phyloP scores from a whole-genome alignment of 83 land plant species.

The Diphasiastrum complanatum region DNA sequence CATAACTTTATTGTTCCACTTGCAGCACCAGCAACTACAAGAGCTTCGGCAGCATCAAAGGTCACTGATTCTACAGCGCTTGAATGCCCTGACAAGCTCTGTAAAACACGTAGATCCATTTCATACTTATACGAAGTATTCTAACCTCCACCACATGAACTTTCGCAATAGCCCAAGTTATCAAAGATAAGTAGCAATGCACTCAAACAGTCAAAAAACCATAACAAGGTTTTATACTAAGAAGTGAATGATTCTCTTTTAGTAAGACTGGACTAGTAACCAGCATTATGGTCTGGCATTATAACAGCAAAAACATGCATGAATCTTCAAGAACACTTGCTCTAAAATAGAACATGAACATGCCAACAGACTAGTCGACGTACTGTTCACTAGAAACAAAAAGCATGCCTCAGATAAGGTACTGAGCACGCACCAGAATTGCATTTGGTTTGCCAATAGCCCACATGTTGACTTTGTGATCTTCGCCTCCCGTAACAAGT shows the following conservation, averaged over 20 bases:
- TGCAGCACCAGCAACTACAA: constrained; percentile 87
- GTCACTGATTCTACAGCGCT: constrained; percentile 92
- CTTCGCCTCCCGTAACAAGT: constrained; percentile 89
- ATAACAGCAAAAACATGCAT: neutral
- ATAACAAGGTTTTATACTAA: neutral
- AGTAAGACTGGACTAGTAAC: neutral
- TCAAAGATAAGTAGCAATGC: too few relatives aligned
- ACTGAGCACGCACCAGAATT: constrained; percentile 56
- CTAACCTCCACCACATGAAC: too few relatives aligned
- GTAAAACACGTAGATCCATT: too few relatives aligned
- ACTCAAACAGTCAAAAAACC: too few relatives aligned
- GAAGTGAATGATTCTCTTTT: neutral
- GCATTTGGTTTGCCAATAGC: constrained; percentile 88
- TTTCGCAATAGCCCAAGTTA: too few relatives aligned
- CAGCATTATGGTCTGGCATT: neutral
- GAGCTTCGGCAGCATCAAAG: constrained; percentile 87
- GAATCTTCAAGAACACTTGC: neutral
- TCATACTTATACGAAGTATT: too few relatives aligned
- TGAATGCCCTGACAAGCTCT: constrained; percentile 90
- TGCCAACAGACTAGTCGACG: too few relatives aligned
- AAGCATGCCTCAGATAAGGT: too few relatives aligned
- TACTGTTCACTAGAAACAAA: neutral
- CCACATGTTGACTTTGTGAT: constrained; percentile 94
- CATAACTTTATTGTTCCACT: constrained; percentile 88
- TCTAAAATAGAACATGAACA: too few relatives aligned